Percentiles rank a stretch among this genome's conserved stretches.
Conservation (phyloP, 2,329 filamentous ascomycete genomes). For the Arachnopeziza araneosa region DNA sequence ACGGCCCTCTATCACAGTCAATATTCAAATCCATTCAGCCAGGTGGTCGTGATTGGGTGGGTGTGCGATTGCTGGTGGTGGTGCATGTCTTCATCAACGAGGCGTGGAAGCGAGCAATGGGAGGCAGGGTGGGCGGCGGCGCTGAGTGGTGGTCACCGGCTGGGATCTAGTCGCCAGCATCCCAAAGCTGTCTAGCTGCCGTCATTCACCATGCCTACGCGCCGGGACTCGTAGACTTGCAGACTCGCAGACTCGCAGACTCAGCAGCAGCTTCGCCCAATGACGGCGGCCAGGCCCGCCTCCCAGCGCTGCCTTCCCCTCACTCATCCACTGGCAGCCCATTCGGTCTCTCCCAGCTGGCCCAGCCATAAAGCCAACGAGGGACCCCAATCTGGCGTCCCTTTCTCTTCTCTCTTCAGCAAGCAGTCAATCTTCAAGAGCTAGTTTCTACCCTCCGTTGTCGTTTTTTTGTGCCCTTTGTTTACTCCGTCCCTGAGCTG, state of each 20-base stretch:
- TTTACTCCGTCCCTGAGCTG: slow-evolving; percentile 44
- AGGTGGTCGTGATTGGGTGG: background rate
- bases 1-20: background rate
- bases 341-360: slow-evolving; percentile 10
- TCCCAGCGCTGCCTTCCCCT: slow-evolving; percentile 6
- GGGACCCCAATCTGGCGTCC: slow-evolving; percentile 17
- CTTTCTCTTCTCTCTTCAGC: slow-evolving; percentile 49
- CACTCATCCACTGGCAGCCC: background rate
- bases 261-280: background rate
- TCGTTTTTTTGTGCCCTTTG: slow-evolving; percentile 41
- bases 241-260: too few species aligned
- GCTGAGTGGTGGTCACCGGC: background rate
- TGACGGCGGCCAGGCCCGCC: background rate
- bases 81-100: slow-evolving; percentile 12
- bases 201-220: slow-evolving; percentile 15
- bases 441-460: slow-evolving; percentile 41
- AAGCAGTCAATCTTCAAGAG: slow-evolving; percentile 54
- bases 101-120: slow-evolving; percentile 22
- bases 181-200: slow-evolving; percentile 11
- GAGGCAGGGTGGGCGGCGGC: background rate
- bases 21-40: background rate
- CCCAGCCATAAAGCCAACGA: slow-evolving; percentile 26
- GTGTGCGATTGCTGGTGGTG: background rate
- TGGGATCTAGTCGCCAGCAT: slow-evolving; percentile 11
- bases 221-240: slow-evolving; percentile 17